phyloP scores from a whole-genome alignment of 2,329 filamentous ascomycete genomes.

The Cercospora nicotianae region DNA sequence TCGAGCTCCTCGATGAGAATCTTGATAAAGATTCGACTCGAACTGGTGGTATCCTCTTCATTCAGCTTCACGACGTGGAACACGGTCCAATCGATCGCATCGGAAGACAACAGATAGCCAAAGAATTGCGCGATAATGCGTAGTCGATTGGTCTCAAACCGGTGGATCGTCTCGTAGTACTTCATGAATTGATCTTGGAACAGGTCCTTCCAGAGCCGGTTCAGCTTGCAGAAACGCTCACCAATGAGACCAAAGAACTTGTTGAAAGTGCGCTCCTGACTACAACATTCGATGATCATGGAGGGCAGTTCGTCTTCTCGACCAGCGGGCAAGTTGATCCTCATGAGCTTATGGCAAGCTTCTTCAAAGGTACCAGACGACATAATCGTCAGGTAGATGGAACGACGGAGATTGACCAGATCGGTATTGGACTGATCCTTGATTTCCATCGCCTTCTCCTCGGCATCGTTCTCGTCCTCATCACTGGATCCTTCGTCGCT shows the following conservation, averaged over 20 bases:
- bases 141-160: conserved; percentile 91
- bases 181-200: conserved; percentile 88
- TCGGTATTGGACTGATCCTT: conserved; percentile 98
- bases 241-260: conserved; percentile 96
- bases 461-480: conserved; percentile 64
- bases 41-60: conserved; percentile 94
- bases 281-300: conserved; percentile 97
- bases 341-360: conserved; percentile 92
- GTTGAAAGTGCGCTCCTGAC: conserved; percentile 93
- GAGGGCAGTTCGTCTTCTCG: conserved; percentile 87
- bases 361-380: conserved; percentile 95
- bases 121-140: conserved; percentile 96
- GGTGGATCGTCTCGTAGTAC: conserved; percentile 97
- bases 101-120: conserved; percentile 81
- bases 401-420: conserved; percentile 86
- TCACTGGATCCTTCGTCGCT: conserved; percentile 48
- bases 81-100: conserved; percentile 90
- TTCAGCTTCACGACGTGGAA: conserved; percentile 83
- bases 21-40: conserved; percentile 97
- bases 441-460: conserved; percentile 82
- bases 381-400: conserved; percentile 97
- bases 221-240: conserved; percentile 93
- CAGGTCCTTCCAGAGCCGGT: conserved; percentile 88
- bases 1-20: conserved; percentile 92
- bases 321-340: conserved; percentile 78